Base-by-base conservation (phyloP, 345 rosid species). In the Noccaea caerulescens region DNA sequence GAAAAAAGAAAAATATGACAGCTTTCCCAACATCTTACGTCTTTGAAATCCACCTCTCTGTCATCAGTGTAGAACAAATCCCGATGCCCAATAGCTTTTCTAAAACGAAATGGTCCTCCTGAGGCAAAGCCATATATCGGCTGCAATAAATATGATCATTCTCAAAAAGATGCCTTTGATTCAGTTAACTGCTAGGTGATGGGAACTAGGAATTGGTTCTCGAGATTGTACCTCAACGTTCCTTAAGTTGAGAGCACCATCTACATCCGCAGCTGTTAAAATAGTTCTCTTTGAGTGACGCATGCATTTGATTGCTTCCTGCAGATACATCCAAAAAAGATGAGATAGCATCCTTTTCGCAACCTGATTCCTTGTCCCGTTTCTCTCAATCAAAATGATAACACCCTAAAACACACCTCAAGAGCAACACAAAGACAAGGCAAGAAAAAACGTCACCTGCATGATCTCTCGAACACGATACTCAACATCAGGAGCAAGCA, bases 241-340 rank as follows among this genome's bases (percentile, higher is more conserved):
- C 74, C 89, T 86, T 53, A 91, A 83, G 76, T 81, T 86, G 66
- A 91, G 88, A 49, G 99, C 98, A 63, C 85, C 84, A 72, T 89
- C 95, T 36, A 94, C 98, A 72, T 94, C 98, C 30, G 87, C 83
- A 18, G 87, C 68, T 3, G 96, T 86, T 77, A 91, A 74, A 53
- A 69, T 84, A 2, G 93, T 85, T 71, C 98, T 84, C 82, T 80
- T 88, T 1, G 99, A 91, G 71, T 94, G 99, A 43, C 92, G 93
- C 99, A 94, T 94, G 68, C 93, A 91, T 78, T 94, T 94, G 63
- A 89, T 82, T 34, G 99, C 93, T 79, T 93, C 96, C 91, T 89
- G 80, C n/a, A 49, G 33, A 56, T 32, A 53, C 68, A 81, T 60
- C 34, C 61, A 56, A 71, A 56, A 3, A 23, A 69, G 9, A 59